Evolutionary conservation across 2,329 filamentous ascomycete genomes (phyloP), one percentile per base, ranked within the genome.

Genomic region (Coniella vitis): DNA sequence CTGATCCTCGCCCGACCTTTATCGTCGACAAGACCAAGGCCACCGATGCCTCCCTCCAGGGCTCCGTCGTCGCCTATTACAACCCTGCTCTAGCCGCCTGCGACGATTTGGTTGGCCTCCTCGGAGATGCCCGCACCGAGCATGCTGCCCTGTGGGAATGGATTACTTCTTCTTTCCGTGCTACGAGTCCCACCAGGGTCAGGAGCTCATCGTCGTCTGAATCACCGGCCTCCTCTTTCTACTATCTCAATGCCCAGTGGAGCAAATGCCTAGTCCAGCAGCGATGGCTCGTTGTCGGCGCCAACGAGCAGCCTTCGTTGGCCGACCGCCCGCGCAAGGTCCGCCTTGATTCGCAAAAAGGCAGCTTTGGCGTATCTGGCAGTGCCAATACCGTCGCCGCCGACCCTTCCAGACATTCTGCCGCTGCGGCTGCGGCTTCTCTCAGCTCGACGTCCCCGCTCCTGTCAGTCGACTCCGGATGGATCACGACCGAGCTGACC

Each of bases 1-100:
- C 57, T 47, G 68, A 71, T 50, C 62, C 64, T 21, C 61, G 68
- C 20, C 67, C 68, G 7, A 60, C 66, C 12, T 63, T 67, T 35
- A 58, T 66, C 41, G 55, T 64, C 53, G 52, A 59, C 53, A 44
- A 56, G 49, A 32, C 45, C 20, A 37, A 41, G 32, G 48, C 34
- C 32, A 45, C 54, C 35, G 29, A 43, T 9, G 21, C 29, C 38
- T 38, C 37, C 13, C 36, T 44, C 12, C 40, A 47, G 38, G 44
- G 32, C 14, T 45, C 47, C 13, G 43, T 45, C 7, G 54, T 63
- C 17, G 58, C 60, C 38, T 63, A 63, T 52, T 58, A 59, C n/a
- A 63, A 60, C 32, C 59, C 60, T 16, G 61, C 61, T 16, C 55
- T 62, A 10, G 51, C 51, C 13, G 48, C 45, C 41, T 52, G 55